Evolutionary conservation across 2,329 filamentous ascomycete species (phyloP), one percentile per base, ranked within the genome.

Genomic region (Penicillium sp.): DNA sequence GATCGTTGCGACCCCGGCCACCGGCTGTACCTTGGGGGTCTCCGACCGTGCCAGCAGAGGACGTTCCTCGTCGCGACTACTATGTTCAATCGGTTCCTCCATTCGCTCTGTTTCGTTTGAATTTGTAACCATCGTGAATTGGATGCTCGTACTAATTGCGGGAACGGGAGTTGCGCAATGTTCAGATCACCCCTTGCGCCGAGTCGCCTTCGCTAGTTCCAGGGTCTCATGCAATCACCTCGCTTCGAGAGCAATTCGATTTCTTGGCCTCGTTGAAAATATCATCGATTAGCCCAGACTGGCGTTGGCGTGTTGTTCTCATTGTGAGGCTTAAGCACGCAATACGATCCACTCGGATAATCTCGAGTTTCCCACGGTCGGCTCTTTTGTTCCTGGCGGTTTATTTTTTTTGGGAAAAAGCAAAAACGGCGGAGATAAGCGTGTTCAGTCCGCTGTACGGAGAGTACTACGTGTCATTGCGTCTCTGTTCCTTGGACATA

Each of bases 1-100:
- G 1, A 71, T 58, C 1, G 67, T 66, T 8, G 55, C 53, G 18
- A 70, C 60, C 8, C 61, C 61, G 1, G 54, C 57, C 22, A 59
- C 39, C 0, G 57, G 38, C 29, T 61, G 53, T 2, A 55, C 43
- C 2, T 48, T 53, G 5, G 52, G 13, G 10, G 39, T 46, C 7
- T 51, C 43, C 3, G 52, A 22, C 6, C 11, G 47, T 31, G 53
- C 24, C 8, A 65, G 52, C 21, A 65, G 52, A 8, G 58, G 61
- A 36, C 51, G 57, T 24, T 65, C 62, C 47, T 65, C 61, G 27
- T 65, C 62, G 18, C 29, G 38, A 10, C 8, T 7, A 9, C 18
- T 29, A 44, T 47, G 32, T 14, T 24, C 39, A 49, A 5, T 27
- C 24, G 5, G 24, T 27, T 27, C 5, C 24, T 27, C 24, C 5